Percentiles rank a stretch among this genome's conserved stretches.
Evolutionary conservation across 2,329 filamentous ascomycete genomes (phyloP).

Genomic region (Fusarium staphyleae): DNA sequence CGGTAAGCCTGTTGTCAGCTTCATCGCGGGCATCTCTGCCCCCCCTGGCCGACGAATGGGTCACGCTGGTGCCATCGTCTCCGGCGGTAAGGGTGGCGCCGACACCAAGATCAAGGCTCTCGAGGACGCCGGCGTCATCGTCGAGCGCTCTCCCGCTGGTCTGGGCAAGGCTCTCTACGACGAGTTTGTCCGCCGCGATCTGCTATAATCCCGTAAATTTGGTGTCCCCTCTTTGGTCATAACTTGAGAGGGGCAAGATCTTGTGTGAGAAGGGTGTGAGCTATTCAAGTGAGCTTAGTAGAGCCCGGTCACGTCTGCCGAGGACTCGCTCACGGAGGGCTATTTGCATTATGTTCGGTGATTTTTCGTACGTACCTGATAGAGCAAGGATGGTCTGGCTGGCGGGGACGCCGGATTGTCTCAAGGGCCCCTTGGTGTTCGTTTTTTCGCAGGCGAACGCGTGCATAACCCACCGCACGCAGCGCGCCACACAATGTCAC

Average conservation of each 20-base stretch:
- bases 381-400: slow-evolving; percentile 45
- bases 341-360: slow-evolving; percentile 43
- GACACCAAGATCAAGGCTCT: slow-evolving; percentile 98
- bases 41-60: slow-evolving; percentile 97
- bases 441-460: slow-evolving; percentile 31
- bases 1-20: slow-evolving; percentile 93
- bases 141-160: slow-evolving; percentile 90
- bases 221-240: slow-evolving; percentile 15
- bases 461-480: slow-evolving; percentile 34
- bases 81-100: slow-evolving; percentile 95
- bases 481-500: slow-evolving; percentile 37
- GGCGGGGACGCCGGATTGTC: slow-evolving; percentile 39
- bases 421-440: slow-evolving; percentile 34
- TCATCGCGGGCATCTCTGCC: slow-evolving; percentile 98
- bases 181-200: slow-evolving; percentile 94
- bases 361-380: slow-evolving; percentile 46
- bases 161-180: slow-evolving; percentile 93
- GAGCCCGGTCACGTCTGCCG: slow-evolving; percentile 29
- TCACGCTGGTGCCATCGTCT: slow-evolving; percentile 97
- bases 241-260: slow-evolving; percentile 10
- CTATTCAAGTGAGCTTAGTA: slow-evolving; percentile 31
- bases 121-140: slow-evolving; percentile 90
- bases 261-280: slow-evolving; percentile 20
- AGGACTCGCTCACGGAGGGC: slow-evolving; percentile 38
- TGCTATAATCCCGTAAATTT: slow-evolving; percentile 70